Evolutionary conservation across 768 basidiomycete species (phyloP).

Genomic region (Leccinum longicurvipes): DNA sequence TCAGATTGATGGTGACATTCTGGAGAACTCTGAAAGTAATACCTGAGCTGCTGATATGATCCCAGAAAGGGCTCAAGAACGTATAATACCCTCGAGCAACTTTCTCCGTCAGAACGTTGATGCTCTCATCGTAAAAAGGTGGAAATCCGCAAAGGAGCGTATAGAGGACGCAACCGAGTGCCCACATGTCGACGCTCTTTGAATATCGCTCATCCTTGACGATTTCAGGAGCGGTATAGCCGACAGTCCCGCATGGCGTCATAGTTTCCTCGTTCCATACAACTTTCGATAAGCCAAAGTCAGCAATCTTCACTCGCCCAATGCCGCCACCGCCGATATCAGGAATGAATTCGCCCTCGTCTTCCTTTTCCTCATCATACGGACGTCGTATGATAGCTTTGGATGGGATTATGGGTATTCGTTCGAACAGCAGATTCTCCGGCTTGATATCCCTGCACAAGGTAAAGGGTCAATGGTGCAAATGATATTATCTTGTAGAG

Average conservation of each 20-base stretch:
- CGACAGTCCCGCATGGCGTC: conserved; percentile 99
- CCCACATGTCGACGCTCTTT: conserved; percentile 99
- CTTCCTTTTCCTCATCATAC: conserved; percentile 98
- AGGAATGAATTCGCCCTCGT: conserved; percentile 93
- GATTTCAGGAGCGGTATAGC: conserved; percentile 98
- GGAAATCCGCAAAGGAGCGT: conserved; percentile 96
- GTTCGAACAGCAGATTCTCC: conserved; percentile 92
- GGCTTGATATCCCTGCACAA: conserved; percentile 85
- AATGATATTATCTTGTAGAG: background rate
- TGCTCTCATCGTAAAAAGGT: conserved; percentile 99
- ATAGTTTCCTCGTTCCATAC: conserved; percentile 99
- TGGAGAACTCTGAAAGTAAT: conserved; percentile 11
- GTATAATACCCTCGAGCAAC: conserved; percentile 97
- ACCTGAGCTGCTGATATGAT: conserved; percentile 86
- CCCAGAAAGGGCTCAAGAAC: conserved; percentile 99
- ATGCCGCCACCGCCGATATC: conserved; percentile 96
- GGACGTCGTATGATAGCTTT: conserved; percentile 70
- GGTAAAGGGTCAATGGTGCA: background rate
- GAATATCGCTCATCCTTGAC: conserved; percentile 98
- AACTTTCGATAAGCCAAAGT: conserved; percentile 95
- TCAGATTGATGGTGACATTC: conserved; percentile 7
- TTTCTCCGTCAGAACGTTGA: conserved; percentile 96
- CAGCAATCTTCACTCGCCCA: conserved; percentile 96
- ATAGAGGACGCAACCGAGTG: conserved; percentile 97
- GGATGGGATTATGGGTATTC: conserved; percentile 89